These are phyloP conservation scores for Trichomonas tenax DNA, from an alignment of 208 protist species.

Conservation along the genomic window DNA sequence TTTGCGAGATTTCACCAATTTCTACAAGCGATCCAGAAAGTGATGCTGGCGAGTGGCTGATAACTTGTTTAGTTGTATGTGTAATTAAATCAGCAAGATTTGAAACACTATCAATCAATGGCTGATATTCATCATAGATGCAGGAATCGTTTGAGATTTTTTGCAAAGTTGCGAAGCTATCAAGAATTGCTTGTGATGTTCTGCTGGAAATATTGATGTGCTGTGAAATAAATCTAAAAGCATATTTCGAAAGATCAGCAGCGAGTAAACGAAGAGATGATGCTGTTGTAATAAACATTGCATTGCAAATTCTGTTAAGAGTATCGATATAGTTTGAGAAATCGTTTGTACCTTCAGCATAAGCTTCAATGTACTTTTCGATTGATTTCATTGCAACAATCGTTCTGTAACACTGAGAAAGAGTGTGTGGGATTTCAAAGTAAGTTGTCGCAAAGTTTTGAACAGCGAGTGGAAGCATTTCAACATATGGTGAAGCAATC, in stretches of 20 bases:
- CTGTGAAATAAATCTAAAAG: not conserved
- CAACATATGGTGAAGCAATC: not conserved
- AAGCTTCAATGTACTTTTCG: not conserved
- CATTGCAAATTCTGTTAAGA: not conserved
- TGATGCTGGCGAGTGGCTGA: not conserved
- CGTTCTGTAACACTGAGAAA: not conserved
- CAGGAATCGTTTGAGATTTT: not conserved
- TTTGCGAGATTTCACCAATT: not conserved
- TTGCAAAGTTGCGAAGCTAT: not conserved
- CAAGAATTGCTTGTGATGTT: not conserved
- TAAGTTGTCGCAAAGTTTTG: not conserved
- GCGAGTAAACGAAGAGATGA: not conserved
- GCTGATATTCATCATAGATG: not conserved
- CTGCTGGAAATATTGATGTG: not conserved
- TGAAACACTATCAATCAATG: not conserved
- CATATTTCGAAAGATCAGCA: not conserved
- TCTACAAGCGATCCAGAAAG: not conserved
- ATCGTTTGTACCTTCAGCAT: not conserved
- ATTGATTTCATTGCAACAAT: not conserved
- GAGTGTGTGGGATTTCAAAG: not conserved
- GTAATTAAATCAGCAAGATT: not conserved
- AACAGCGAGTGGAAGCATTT: not conserved
- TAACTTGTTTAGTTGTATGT: not conserved
- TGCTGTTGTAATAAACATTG: not conserved
- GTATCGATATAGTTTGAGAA: not conserved